These are phyloP conservation scores for Fusarium albosuccineum DNA, from an alignment of 2,329 filamentous ascomycete species.

Conservation along the genomic window DNA sequence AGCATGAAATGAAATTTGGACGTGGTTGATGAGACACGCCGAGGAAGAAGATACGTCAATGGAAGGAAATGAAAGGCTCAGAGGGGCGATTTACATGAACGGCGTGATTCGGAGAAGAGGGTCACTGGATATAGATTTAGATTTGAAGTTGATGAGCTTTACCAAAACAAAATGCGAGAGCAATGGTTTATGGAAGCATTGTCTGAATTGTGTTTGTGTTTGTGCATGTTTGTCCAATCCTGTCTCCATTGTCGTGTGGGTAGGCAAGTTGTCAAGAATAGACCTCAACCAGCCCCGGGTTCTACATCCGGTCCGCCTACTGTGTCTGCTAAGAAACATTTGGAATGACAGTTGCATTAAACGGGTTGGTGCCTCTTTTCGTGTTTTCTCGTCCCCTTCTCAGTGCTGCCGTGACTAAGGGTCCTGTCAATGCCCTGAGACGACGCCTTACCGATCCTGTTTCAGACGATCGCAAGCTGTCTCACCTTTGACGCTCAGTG, in stretches of 20 bases:
- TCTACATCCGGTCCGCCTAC: too few relatives aligned
- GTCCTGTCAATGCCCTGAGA: constrained; percentile 23
- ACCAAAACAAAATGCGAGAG: constrained; percentile 35
- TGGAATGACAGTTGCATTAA: too few relatives aligned
- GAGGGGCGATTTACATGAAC: constrained; percentile 33
- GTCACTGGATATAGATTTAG: constrained; percentile 46
- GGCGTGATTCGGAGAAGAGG: constrained; percentile 36
- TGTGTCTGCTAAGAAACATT: too few relatives aligned
- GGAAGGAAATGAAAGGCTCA: constrained; percentile 27
- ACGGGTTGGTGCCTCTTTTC: too few relatives aligned
- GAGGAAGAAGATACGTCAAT: constrained; percentile 34
- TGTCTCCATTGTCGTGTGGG: too few relatives aligned
- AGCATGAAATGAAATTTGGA: constrained; percentile 49
- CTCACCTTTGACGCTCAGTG: constrained; percentile 36
- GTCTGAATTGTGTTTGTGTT: neutral
- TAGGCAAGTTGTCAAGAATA: too few relatives aligned
- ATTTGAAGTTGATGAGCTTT: constrained; percentile 39
- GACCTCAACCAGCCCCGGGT: too few relatives aligned
- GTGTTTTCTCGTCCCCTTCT: too few relatives aligned
- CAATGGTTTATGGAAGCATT: constrained; percentile 34
- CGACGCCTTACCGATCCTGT: constrained; percentile 36
- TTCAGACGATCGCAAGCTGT: constrained; percentile 42
- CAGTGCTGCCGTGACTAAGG: constrained; percentile 2
- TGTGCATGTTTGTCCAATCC: neutral
- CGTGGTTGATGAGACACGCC: constrained; percentile 43